Base-by-base conservation (phyloP, 495 filamentous ascomycete species). In the Podospora fimiseda region DNA sequence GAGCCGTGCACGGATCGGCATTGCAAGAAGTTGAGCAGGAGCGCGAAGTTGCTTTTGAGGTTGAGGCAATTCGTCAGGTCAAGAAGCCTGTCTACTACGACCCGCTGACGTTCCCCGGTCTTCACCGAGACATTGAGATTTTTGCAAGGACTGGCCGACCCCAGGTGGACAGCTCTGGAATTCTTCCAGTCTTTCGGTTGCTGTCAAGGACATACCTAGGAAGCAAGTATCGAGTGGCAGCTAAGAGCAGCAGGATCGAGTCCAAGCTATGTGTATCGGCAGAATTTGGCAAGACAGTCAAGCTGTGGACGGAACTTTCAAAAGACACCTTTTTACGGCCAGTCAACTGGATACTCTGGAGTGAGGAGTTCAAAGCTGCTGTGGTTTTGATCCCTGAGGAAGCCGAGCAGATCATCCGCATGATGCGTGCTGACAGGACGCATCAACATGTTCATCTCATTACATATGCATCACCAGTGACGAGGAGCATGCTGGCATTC, bases 341-440 rank as follows among this genome's bases (percentile, higher is more conserved):
- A 15, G 69, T 73, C 9, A 65, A 64, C 49, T 73, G 67, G 67
- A 54, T 73, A n/a, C 48, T 70, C 1, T 73, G 69, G 69, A 64
- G 62, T 15, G 53, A 20, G 1, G 18, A 20, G 7, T 57, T 57
- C 2, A 24, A 64, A n/a, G 72, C 65, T 0, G 80, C 72, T 0
- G 43, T 85, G 0, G 62, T 83, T 3, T 52, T 84, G 1, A 79
- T 74, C 24, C 74, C 77, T 3, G 75, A 82, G 44, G 81, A 85
- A 56, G 81, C 74, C 1, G 74, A 83, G 51, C 14, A 40, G 0
- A 19, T 82, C 0, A 68, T 84, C 18, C 65, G 70, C 2, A 39
- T 70, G 52, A 45, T 50, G 3, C 52, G 30, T 7, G 48, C 39
- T 15, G 14, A 13, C 9, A n/a, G 3, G 2, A 43, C 69, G 66